phyloP scores from a whole-genome alignment of 768 basidiomycete genomes.

The Amanita molliuscula region DNA sequence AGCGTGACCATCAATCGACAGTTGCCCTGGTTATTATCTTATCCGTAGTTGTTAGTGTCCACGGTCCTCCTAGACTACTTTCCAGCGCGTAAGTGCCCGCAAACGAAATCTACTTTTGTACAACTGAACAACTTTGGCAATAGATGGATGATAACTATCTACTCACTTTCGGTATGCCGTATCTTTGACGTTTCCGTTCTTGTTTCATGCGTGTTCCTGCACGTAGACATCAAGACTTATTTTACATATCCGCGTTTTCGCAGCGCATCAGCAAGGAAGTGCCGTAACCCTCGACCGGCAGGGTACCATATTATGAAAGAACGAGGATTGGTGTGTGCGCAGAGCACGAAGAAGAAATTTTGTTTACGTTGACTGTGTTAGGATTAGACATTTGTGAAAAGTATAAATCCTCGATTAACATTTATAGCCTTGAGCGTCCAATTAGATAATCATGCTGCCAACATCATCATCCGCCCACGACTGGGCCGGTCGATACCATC shows the following conservation, averaged over 20 bases:
- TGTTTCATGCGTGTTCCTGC: too few species aligned
- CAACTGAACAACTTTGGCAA: too few species aligned
- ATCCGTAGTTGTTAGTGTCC: background rate
- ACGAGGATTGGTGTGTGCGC: background rate
- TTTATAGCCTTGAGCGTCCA: too few species aligned
- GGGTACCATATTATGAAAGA: background rate
- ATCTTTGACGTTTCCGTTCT: too few species aligned
- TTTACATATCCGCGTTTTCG: background rate
- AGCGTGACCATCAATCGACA: too few species aligned
- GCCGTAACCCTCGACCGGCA: background rate
- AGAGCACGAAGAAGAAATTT: too few species aligned
- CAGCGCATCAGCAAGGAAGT: background rate
- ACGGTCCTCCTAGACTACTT: background rate
- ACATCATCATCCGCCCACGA: constrained; percentile 15
- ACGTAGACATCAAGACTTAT: background rate
- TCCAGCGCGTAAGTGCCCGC: background rate
- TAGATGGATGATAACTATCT: background rate
- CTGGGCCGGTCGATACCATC: constrained; percentile 57
- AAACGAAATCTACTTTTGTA: background rate
- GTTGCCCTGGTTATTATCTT: too few species aligned
- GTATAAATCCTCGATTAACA: too few species aligned
- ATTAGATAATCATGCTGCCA: background rate
- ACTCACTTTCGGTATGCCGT: background rate
- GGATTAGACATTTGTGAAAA: too few species aligned
- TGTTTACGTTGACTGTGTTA: too few species aligned